These are phyloP conservation scores for Penicillium herquei DNA, from an alignment of 495 filamentous ascomycete genomes.

Conservation along the genomic window DNA sequence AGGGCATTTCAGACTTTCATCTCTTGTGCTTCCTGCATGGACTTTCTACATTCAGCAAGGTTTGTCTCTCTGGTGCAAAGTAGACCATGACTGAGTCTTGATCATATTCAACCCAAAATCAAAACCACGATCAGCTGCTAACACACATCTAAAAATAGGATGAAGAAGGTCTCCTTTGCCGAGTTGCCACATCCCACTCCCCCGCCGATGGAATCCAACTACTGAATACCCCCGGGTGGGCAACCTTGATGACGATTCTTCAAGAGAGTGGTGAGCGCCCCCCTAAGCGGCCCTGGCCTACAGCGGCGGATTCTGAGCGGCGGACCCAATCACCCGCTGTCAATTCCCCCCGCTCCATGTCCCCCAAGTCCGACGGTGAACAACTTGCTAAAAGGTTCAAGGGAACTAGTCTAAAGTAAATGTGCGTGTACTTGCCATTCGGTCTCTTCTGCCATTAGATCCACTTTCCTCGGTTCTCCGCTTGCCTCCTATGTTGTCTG, in stretches of 20 bases:
- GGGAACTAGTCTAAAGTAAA: conserved; percentile 87
- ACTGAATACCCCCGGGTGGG: conserved; percentile 83
- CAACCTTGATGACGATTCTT: conserved; percentile 87
- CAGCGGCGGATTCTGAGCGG: conserved; percentile 38
- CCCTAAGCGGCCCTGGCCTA: conserved; percentile 72
- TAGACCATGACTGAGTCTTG: no score
- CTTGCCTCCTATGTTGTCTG: background rate
- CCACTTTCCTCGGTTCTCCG: background rate
- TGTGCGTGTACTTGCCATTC: conserved; percentile 5
- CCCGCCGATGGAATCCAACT: conserved; percentile 76
- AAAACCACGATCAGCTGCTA: background rate
- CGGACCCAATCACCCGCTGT: conserved; percentile 21
- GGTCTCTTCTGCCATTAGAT: conserved; percentile 5
- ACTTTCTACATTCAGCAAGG: conserved; percentile 80
- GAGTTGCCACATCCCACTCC: conserved; percentile 75
- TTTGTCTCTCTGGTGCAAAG: conserved; percentile 31
- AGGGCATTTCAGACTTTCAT: conserved; percentile 87
- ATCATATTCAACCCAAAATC: no score
- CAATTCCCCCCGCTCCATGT: conserved; percentile 35
- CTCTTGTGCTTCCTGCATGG: conserved; percentile 82
- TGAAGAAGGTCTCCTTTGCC: conserved; percentile 83
- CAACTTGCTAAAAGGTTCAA: conserved; percentile 98
- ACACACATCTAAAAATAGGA: conserved; percentile 54
- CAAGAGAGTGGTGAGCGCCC: conserved; percentile 94
- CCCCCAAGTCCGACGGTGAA: conserved; percentile 56